Evolutionary conservation across 192 early-diverging fungal species (phyloP).

Genomic region (Blastocladiella britannica): DNA sequence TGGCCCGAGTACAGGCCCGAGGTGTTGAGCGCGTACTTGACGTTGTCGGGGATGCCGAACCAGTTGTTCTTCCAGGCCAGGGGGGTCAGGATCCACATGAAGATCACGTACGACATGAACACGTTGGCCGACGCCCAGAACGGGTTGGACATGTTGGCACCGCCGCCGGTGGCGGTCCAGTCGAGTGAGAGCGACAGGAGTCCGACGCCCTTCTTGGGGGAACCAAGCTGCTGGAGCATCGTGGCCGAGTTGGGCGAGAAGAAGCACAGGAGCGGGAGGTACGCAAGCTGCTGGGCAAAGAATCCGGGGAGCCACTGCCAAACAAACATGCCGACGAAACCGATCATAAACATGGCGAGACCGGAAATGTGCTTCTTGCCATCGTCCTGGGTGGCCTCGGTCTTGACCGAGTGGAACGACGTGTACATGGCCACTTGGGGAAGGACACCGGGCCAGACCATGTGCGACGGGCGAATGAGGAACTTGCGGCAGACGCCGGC

Average conservation of each 20-base stretch:
- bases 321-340: constrained; percentile 18
- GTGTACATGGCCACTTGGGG: constrained; percentile 56
- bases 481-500: constrained; percentile 52
- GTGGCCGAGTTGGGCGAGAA: constrained; percentile 7
- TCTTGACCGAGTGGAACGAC: constrained; percentile 44
- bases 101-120: constrained; percentile 21
- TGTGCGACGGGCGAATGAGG: constrained; percentile 63
- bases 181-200: constrained; percentile 18
- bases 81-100: constrained; percentile 30
- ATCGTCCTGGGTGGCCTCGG: constrained; percentile 3
- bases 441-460: constrained; percentile 74
- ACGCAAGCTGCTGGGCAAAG: constrained; percentile 40
- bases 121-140: constrained; percentile 40
- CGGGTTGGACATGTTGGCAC: constrained; percentile 26
- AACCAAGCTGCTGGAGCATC: constrained; percentile 6
- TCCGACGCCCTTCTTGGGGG: constrained; percentile 15
- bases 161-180: constrained; percentile 29
- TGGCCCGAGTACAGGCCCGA: constrained; percentile 15
- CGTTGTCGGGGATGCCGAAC: constrained; percentile 18
- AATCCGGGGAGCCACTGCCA: constrained; percentile 42
- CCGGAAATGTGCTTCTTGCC: constrained; percentile 16
- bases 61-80: constrained; percentile 22
- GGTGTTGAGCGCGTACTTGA: constrained; percentile 18
- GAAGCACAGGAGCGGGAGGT: constrained; percentile 16
- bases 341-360: constrained; percentile 25